Evolutionary conservation across 768 basidiomycete species (phyloP).

Genomic region (Tricholoma bakamatsutake): DNA sequence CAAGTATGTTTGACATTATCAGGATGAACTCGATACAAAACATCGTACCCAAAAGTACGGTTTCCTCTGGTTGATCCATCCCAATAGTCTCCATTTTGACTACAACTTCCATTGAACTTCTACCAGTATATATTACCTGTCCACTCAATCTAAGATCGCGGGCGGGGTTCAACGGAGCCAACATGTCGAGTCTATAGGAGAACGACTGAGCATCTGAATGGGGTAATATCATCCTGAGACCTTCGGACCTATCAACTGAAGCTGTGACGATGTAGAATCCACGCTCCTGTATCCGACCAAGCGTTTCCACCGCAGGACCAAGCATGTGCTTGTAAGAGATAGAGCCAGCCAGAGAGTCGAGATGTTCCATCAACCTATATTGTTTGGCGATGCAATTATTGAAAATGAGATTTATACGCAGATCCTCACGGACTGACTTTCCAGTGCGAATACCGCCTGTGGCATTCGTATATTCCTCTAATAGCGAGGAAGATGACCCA

Average conservation of each 20-base stretch:
- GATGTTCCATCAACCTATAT: slow-evolving; percentile 66
- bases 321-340: slow-evolving; percentile 82
- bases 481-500: slow-evolving; percentile 45
- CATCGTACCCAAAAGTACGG: slow-evolving; percentile 58
- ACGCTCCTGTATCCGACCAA: slow-evolving; percentile 50
- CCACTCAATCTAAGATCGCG: slow-evolving; percentile 72
- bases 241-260: slow-evolving; percentile 61
- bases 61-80: slow-evolving; percentile 42
- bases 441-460: slow-evolving; percentile 67
- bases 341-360: slow-evolving; percentile 81
- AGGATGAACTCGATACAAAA: background rate
- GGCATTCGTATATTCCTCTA: slow-evolving; percentile 69
- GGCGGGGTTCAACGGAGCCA: slow-evolving; percentile 49
- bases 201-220: background rate
- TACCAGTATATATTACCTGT: slow-evolving; percentile 75
- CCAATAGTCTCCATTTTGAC: slow-evolving; percentile 74
- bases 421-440: slow-evolving; percentile 29
- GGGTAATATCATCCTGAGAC: background rate
- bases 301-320: slow-evolving; percentile 50
- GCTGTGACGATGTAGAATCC: slow-evolving; percentile 85
- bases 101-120: slow-evolving; percentile 78
- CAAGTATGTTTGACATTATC: background rate
- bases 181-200: slow-evolving; percentile 54
- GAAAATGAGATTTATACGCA: background rate
- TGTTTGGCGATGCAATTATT: background rate